phyloP scores from a whole-genome alignment of 164 flowering plant species.

The Tetracentron sinense region DNA sequence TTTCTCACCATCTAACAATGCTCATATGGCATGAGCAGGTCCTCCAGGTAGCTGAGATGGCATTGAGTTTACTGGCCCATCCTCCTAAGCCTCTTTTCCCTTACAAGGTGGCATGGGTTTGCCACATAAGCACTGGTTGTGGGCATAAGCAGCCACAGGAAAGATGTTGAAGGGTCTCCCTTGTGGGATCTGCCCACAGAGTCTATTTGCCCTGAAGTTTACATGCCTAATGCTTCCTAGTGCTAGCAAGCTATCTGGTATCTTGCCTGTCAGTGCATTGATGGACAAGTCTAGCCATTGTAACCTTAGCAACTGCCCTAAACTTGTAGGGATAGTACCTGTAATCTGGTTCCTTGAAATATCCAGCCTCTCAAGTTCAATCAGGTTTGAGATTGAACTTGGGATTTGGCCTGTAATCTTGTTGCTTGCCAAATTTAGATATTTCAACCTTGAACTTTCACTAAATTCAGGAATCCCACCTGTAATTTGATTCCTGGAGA shows the following conservation, averaged over 20 bases:
- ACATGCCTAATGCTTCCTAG: conserved; percentile 49
- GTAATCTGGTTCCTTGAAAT: conserved; percentile 63
- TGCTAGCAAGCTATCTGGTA: conserved; percentile 61
- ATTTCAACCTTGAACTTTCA: conserved; percentile 41
- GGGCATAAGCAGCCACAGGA: conserved; percentile 75
- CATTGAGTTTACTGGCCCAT: conserved; percentile 41
- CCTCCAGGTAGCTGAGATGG: no score
- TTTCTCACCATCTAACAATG: no score
- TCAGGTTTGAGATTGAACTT: conserved; percentile 63
- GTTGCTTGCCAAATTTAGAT: conserved; percentile 62
- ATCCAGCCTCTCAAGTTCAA: conserved; percentile 48
- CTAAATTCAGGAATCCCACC: conserved; percentile 60
- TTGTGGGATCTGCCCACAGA: conserved; percentile 90
- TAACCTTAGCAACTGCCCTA: conserved; percentile 47
- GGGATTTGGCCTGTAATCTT: conserved; percentile 67
- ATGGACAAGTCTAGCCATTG: conserved; percentile 79
- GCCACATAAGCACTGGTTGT: conserved; percentile 86
- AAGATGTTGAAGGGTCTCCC: conserved; percentile 75
- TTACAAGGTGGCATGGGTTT: conserved; percentile 78
- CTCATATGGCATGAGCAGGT: no score
- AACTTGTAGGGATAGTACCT: conserved; percentile 66
- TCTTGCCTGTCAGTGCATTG: conserved; percentile 60
- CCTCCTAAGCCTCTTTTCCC: conserved; percentile 17
- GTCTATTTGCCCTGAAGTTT: conserved; percentile 72
- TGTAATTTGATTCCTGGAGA: conserved; percentile 57